phyloP scores from a whole-genome alignment of 768 basidiomycete species.

The Kwoniella dejecticola region DNA sequence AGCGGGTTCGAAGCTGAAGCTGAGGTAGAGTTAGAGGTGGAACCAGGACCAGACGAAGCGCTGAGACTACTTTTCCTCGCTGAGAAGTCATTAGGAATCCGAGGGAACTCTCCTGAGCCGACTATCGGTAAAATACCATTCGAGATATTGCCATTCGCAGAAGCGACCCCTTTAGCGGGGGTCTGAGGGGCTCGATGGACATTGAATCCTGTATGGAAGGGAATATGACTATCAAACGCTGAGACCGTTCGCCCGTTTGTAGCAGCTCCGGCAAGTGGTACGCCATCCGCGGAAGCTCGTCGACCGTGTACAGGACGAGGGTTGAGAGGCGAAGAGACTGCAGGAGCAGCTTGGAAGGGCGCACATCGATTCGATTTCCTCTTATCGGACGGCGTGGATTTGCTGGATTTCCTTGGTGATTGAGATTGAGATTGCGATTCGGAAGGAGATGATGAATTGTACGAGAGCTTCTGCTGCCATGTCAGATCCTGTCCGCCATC shows the following conservation, averaged over 20 bases:
- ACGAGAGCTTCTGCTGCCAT: conserved; percentile 44
- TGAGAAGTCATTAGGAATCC: conserved; percentile 17
- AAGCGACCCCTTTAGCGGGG: conserved; percentile 26
- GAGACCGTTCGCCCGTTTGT: conserved; percentile 10
- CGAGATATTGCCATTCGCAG: conserved; percentile 17
- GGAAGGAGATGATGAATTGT: not conserved
- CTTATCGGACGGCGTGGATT: conserved; percentile 5
- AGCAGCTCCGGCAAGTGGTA: not conserved
- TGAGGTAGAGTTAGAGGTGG: no score
- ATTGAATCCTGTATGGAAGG: conserved; percentile 41
- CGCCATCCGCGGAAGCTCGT: conserved; percentile 18
- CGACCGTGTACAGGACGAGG: conserved; percentile 22
- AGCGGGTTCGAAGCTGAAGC: not conserved
- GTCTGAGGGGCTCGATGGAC: conserved; percentile 48
- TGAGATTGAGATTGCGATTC: not conserved
- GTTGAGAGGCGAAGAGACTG: conserved; percentile 31
- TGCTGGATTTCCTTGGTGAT: not conserved
- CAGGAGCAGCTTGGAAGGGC: conserved; percentile 5
- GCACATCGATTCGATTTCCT: conserved; percentile 15
- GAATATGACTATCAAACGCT: conserved; percentile 25
- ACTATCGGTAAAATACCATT: conserved; percentile 31
- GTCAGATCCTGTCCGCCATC: conserved; percentile 35
- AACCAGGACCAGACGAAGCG: not conserved
- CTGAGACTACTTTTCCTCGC: not conserved
- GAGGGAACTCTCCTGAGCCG: conserved; percentile 37